phyloP scores from a whole-genome alignment of 345 rosid genomes.

The Lepidium sativum region DNA sequence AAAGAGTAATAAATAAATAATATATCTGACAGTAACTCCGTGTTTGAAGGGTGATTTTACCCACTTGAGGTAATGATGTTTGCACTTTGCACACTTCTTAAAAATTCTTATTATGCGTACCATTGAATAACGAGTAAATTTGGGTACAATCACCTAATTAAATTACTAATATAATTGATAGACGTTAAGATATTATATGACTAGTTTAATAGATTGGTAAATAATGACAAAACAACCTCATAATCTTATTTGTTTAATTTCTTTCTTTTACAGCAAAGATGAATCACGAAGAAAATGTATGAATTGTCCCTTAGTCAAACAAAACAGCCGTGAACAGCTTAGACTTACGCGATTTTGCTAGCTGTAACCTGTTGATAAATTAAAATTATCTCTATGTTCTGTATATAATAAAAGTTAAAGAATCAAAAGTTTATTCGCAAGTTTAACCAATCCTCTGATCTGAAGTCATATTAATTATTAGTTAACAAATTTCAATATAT shows the following conservation, averaged over 20 bases:
- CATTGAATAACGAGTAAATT: constrained; percentile 16
- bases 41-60: constrained; percentile 20
- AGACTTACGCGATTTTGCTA: constrained; percentile 19
- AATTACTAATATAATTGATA: background rate
- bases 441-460: background rate
- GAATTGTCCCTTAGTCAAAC: constrained; percentile 21
- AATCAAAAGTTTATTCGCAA: background rate
- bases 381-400: background rate
- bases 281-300: constrained; percentile 5
- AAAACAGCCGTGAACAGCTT: constrained; percentile 27
- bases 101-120: constrained; percentile 25
- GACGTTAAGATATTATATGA: background rate
- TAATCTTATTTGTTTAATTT: background rate
- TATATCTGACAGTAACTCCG: constrained; percentile 28
- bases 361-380: constrained; percentile 1
- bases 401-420: background rate
- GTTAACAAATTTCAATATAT: background rate
- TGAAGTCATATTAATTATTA: constrained; percentile 8
- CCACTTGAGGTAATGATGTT: constrained; percentile 27
- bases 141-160: constrained; percentile 3
- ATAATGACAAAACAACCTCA: constrained; percentile 19
- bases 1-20: background rate
- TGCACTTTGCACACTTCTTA: constrained; percentile 21
- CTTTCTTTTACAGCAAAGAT: constrained; percentile 27
- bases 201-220: constrained; percentile 14